Conservation (phyloP, 2,329 filamentous ascomycete species). For the Periconia sp. region DNA sequence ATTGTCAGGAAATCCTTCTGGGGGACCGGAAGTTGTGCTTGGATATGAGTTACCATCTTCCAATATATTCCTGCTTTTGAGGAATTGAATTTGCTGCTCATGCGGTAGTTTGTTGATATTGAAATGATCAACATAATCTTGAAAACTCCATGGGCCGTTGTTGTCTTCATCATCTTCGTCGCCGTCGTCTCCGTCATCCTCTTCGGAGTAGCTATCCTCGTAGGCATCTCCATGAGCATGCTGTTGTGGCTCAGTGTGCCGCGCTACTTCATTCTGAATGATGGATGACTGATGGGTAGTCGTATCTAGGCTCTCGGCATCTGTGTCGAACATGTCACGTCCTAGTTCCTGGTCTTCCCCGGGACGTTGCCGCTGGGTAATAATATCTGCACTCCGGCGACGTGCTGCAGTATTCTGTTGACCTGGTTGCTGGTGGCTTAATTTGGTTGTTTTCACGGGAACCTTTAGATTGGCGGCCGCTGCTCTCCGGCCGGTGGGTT, state of each 20-base stretch:
- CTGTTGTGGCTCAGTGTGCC: slow-evolving; percentile 5
- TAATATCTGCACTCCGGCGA: slow-evolving; percentile 2
- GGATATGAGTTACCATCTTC: slow-evolving; percentile 45
- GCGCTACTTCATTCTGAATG: slow-evolving; percentile 24
- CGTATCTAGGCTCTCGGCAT: slow-evolving; percentile 45
- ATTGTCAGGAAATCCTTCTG: slow-evolving; percentile 22
- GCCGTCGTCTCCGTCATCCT: slow-evolving; percentile 15
- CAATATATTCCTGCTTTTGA: slow-evolving; percentile 1
- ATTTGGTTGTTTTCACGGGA: slow-evolving; percentile 10
- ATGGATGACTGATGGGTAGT: slow-evolving; percentile 31
- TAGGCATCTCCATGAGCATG: slow-evolving; percentile 12
- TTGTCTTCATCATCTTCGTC: slow-evolving; percentile 16
- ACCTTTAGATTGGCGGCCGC: slow-evolving; percentile 32
- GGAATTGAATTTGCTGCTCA: slow-evolving; percentile 8
- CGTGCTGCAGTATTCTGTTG: slow-evolving; percentile 7
- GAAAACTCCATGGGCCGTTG: slow-evolving; percentile 2
- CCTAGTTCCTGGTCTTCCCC: slow-evolving; percentile 19
- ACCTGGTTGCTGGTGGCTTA: slow-evolving; percentile 16
- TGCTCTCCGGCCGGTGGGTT: slow-evolving; percentile 19
- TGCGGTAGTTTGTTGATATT: slow-evolving; percentile 2
- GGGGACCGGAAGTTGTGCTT: slow-evolving; percentile 41
- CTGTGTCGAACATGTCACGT: slow-evolving; percentile 43
- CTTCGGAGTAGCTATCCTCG: slow-evolving; percentile 14
- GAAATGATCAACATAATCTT: slow-evolving; percentile 4
- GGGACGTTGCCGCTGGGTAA: slow-evolving; percentile 14